Percentiles rank a stretch among this genome's conserved stretches.
These are phyloP conservation scores for Brassica hybrid DNA, from an alignment of 441 rosid genomes.

Conservation along the genomic window DNA sequence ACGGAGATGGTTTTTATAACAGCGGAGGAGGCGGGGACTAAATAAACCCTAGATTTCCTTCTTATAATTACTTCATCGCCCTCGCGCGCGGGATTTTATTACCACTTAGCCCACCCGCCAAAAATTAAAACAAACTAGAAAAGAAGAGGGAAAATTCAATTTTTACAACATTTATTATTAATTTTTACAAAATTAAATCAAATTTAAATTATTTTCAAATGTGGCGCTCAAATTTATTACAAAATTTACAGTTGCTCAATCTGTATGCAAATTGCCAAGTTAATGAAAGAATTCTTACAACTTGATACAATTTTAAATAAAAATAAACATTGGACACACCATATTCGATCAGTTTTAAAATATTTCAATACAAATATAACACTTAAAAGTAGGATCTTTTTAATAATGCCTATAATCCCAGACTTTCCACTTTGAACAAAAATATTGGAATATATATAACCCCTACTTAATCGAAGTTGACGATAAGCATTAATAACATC, in stretches of 20 bases:
- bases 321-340: not conserved
- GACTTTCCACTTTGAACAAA: conserved; percentile 1
- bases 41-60: conserved; percentile 35
- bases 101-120: conserved; percentile 40
- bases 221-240: conserved; percentile 25
- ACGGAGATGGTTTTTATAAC: conserved; percentile 38
- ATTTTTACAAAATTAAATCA: not conserved
- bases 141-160: conserved; percentile 25
- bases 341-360: not conserved
- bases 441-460: not conserved
- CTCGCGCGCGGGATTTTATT: conserved; percentile 38
- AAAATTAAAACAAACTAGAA: conserved; percentile 13
- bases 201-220: conserved; percentile 5
- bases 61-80: conserved; percentile 2
- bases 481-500: conserved; percentile 37
- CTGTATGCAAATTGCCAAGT: conserved; percentile 14
- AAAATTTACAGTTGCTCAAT: not conserved
- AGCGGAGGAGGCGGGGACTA: conserved; percentile 37
- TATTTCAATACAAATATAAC: not conserved
- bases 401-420: not conserved
- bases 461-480: conserved; percentile 25
- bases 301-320: not conserved
- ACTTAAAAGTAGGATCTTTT: not conserved
- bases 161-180: not conserved
- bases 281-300: not conserved